Evolutionary conservation across 176 grass and related monocot genomes (phyloP).

Genomic region (Rhynchospora tenuis): DNA sequence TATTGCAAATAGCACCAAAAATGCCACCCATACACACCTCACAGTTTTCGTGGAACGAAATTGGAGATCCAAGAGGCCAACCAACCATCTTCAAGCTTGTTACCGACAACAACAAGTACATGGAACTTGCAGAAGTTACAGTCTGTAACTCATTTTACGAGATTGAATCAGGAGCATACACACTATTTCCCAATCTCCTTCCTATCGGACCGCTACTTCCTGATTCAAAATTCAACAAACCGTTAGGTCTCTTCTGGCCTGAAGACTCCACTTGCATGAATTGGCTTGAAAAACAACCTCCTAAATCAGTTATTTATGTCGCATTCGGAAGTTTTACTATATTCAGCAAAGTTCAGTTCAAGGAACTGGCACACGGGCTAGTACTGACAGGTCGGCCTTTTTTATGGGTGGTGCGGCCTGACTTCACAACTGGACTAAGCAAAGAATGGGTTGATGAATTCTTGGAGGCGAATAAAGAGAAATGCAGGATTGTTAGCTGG

Average conservation of each 20-base stretch:
- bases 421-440: slow-evolving; percentile 29
- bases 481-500: slow-evolving; percentile 43
- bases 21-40: slow-evolving; percentile 31
- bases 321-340: slow-evolving; percentile 65
- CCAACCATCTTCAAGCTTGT: slow-evolving; percentile 36
- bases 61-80: slow-evolving; percentile 27
- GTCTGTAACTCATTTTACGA: slow-evolving; percentile 60
- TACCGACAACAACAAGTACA: slow-evolving; percentile 30
- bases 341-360: slow-evolving; percentile 31
- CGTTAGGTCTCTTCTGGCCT: slow-evolving; percentile 42
- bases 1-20: slow-evolving; percentile 32
- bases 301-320: slow-evolving; percentile 40
- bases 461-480: slow-evolving; percentile 18
- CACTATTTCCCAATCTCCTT: slow-evolving; percentile 27
- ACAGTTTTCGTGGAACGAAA: slow-evolving; percentile 40
- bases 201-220: slow-evolving; percentile 37
- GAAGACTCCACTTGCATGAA: slow-evolving; percentile 40
- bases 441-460: slow-evolving; percentile 42
- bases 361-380: slow-evolving; percentile 51
- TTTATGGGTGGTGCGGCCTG: slow-evolving; percentile 52
- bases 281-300: slow-evolving; percentile 40
- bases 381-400: slow-evolving; percentile 40
- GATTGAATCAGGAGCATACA: slow-evolving; percentile 30
- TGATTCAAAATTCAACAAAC: slow-evolving; percentile 3
- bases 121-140: slow-evolving; percentile 29